Conservation (phyloP, 768 basidiomycete species). For the Leccinum barrowsii region DNA sequence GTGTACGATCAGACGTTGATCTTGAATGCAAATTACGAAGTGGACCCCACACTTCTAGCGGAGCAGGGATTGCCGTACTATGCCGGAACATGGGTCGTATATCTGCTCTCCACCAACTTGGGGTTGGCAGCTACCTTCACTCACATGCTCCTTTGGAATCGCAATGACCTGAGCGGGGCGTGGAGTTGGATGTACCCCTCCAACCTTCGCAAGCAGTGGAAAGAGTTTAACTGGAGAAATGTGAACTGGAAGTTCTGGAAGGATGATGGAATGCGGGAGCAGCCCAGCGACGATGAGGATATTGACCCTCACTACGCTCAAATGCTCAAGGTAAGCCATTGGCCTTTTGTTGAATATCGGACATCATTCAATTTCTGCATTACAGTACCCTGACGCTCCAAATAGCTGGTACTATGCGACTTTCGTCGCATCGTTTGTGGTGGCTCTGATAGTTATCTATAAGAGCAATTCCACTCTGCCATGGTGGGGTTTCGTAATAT, state of each 20-base stretch:
- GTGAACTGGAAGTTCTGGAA: conserved; percentile 41
- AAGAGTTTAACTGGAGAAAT: conserved; percentile 20
- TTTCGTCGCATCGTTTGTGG: conserved; percentile 36
- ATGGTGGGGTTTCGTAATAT: conserved; percentile 58
- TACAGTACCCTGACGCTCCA: conserved; percentile 33
- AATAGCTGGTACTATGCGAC: conserved; percentile 32
- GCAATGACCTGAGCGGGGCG: conserved; percentile 42
- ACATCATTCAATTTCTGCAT: background rate
- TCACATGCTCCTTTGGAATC: conserved; percentile 55
- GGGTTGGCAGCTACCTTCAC: conserved; percentile 46
- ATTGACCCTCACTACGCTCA: conserved; percentile 53
- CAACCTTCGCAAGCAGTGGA: conserved; percentile 23
- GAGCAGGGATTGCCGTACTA: conserved; percentile 36
- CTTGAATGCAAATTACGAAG: conserved; percentile 47
- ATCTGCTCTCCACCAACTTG: conserved; percentile 16
- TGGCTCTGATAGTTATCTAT: conserved; percentile 54
- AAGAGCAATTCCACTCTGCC: conserved; percentile 51
- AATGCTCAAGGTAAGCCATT: conserved; percentile 38
- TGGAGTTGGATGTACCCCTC: conserved; percentile 46
- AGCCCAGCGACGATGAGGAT: conserved; percentile 36
- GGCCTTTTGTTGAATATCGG: background rate
- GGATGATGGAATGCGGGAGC: conserved; percentile 14
- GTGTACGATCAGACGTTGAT: conserved; percentile 51
- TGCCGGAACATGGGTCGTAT: conserved; percentile 24
- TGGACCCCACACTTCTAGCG: conserved; percentile 47